A percentile compares a stretch with the other conserved stretches of the same genome.
Conservation (phyloP, 169 alveolate genomes). For the Plasmodium adleri region DNA sequence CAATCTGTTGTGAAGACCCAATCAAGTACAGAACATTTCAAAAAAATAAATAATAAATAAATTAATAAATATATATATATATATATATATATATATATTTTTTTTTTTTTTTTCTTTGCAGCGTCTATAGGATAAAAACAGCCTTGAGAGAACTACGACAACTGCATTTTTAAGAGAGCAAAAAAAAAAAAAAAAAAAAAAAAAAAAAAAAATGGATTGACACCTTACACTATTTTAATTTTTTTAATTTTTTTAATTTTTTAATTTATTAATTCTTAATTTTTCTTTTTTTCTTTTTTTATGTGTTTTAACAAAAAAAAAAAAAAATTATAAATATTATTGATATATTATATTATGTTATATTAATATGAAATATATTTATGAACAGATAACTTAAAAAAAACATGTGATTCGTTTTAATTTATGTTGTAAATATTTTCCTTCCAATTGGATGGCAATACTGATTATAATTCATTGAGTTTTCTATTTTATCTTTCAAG, state of each 20-base stretch:
- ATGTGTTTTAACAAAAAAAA: too few relatives aligned
- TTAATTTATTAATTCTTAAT: too few relatives aligned
- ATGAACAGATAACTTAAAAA: too few relatives aligned
- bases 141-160: conserved; percentile 53
- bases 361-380: too few relatives aligned
- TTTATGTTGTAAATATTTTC: conserved; percentile 9
- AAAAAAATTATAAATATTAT: too few relatives aligned
- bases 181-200: too few relatives aligned
- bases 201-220: too few relatives aligned
- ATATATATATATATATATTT: neutral
- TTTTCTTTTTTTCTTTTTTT: too few relatives aligned
- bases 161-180: neutral
- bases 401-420: too few relatives aligned
- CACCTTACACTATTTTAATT: too few relatives aligned
- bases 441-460: conserved; percentile 29
- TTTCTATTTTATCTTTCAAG: conserved; percentile 20
- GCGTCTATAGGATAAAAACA: conserved; percentile 39
- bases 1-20: conserved; percentile 29
- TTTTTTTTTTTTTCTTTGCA: conserved; percentile 1
- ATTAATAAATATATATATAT: neutral
- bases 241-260: too few relatives aligned
- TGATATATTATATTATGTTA: too few relatives aligned
- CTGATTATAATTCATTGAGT: conserved; percentile 16
- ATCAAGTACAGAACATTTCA: conserved; percentile 9
- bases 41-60: neutral